Percentiles rank a stretch among this genome's conserved stretches.
Evolutionary conservation across 2,329 filamentous ascomycete genomes (phyloP).

Genomic region (Trichoderma sp.): DNA sequence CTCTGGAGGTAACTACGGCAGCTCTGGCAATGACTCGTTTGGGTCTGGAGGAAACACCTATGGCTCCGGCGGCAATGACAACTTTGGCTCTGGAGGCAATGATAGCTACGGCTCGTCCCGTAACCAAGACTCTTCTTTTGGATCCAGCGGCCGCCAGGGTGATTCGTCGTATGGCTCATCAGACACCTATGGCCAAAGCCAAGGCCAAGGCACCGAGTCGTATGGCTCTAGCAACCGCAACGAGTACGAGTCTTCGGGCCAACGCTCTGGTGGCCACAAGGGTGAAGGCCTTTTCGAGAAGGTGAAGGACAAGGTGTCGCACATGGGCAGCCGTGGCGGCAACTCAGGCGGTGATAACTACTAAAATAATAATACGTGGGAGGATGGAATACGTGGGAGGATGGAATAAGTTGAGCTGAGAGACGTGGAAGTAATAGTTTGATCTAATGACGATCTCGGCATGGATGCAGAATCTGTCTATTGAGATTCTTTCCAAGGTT

Average conservation of each 20-base stretch:
- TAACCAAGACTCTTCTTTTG: neutral
- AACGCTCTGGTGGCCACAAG: slow-evolving; percentile 1
- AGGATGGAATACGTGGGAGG: neutral
- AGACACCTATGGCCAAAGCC: slow-evolving; percentile 19
- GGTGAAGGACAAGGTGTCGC: slow-evolving; percentile 57
- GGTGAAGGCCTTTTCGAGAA: slow-evolving; percentile 46
- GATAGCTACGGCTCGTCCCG: slow-evolving; percentile 19
- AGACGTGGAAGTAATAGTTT: neutral
- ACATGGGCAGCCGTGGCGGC: slow-evolving; percentile 42
- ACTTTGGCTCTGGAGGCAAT: neutral
- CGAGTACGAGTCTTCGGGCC: slow-evolving; percentile 16
- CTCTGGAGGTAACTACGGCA: slow-evolving; percentile 23
- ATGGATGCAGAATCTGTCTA: neutral
- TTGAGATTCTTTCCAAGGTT: neutral
- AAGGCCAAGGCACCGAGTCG: slow-evolving; percentile 22
- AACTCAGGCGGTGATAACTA: slow-evolving; percentile 52
- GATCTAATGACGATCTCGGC: neutral
- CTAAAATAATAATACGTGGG: slow-evolving; percentile 28
- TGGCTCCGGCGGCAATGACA: neutral
- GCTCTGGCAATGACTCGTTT: slow-evolving; percentile 26
- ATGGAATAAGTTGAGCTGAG: neutral
- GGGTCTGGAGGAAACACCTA: slow-evolving; percentile 23
- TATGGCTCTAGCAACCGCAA: slow-evolving; percentile 21
- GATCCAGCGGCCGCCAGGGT: slow-evolving; percentile 13
- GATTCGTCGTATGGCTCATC: slow-evolving; percentile 20